A percentile compares a stretch with the other conserved stretches of the same genome.
Evolutionary conservation across 345 rosid species (phyloP).

Genomic region (Punica granatum): DNA sequence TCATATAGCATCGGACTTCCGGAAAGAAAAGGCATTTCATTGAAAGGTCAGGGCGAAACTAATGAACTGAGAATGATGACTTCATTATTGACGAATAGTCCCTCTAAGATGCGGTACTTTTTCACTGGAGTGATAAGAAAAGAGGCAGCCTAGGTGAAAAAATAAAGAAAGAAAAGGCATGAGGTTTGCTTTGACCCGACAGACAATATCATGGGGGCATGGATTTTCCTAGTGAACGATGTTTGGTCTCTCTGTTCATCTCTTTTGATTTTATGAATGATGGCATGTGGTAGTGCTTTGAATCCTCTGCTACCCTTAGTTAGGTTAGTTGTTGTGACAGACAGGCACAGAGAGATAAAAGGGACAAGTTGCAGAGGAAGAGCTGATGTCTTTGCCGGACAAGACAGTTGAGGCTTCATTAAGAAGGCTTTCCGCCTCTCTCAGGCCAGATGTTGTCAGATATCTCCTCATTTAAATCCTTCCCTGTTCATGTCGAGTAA

Average conservation of each 20-base stretch:
- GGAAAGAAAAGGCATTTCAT: too few relatives aligned
- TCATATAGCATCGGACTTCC: too few relatives aligned
- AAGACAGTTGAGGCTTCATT: conserved; percentile 3
- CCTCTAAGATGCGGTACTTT: neutral
- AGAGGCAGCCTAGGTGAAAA: neutral
- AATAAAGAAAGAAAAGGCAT: neutral
- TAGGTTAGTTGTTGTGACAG: neutral
- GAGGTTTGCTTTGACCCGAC: neutral
- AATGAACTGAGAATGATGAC: neutral
- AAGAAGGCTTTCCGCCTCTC: neutral
- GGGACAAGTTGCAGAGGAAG: neutral
- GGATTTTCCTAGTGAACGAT: neutral
- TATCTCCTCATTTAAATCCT: neutral
- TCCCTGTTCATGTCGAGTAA: neutral
- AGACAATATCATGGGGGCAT: neutral
- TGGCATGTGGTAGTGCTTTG: neutral
- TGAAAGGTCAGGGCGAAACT: neutral
- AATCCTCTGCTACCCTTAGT: neutral
- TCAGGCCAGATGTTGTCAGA: too few relatives aligned
- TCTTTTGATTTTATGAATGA: neutral
- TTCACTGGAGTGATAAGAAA: neutral
- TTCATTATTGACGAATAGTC: neutral
- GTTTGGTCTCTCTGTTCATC: neutral
- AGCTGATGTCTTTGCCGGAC: neutral
- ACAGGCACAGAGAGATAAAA: too few relatives aligned